Evolutionary conservation across 495 filamentous ascomycete species (phyloP).

Genomic region (Neurospora hispaniola): DNA sequence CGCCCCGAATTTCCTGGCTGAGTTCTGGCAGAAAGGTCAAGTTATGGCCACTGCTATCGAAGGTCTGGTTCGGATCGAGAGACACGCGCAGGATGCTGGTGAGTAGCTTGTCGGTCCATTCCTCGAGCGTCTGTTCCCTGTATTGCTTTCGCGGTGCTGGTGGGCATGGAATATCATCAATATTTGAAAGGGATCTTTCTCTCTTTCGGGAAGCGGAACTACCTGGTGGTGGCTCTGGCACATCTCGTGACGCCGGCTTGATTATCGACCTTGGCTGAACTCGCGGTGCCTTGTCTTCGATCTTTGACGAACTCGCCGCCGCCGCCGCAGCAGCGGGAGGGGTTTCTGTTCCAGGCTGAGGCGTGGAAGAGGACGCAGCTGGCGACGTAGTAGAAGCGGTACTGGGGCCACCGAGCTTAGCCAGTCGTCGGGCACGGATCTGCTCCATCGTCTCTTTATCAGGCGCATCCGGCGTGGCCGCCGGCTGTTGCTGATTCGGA

Average conservation of each 20-base stretch:
- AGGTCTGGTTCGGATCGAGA: conserved; percentile 46
- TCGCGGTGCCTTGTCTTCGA: conserved; percentile 3
- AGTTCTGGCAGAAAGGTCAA: conserved; percentile 49
- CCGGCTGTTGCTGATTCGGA: conserved; percentile 16
- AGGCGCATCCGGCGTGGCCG: conserved; percentile 19
- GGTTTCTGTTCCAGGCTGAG: neutral
- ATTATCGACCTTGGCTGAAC: neutral
- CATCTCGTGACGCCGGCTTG: neutral
- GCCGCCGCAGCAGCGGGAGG: neutral
- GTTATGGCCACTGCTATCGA: conserved; percentile 50
- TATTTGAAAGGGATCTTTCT: conserved; percentile 10
- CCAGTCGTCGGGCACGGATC: conserved; percentile 33
- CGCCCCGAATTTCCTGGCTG: conserved; percentile 54
- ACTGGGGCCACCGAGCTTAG: conserved; percentile 29
- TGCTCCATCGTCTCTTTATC: conserved; percentile 26
- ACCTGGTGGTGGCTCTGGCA: conserved; percentile 15
- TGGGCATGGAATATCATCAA: conserved; percentile 18
- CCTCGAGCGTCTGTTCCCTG: conserved; percentile 38
- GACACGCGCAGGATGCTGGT: conserved; percentile 63
- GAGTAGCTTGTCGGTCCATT: conserved; percentile 62
- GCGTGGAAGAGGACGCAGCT: too few relatives aligned
- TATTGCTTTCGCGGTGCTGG: conserved; percentile 18
- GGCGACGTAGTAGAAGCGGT: neutral
- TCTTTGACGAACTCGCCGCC: conserved; percentile 3
- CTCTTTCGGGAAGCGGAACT: conserved; percentile 18